A percentile compares a stretch with the other conserved stretches of the same genome.
These are phyloP conservation scores for Coniella vitis DNA, from an alignment of 2,329 filamentous ascomycete species.

Conservation along the genomic window DNA sequence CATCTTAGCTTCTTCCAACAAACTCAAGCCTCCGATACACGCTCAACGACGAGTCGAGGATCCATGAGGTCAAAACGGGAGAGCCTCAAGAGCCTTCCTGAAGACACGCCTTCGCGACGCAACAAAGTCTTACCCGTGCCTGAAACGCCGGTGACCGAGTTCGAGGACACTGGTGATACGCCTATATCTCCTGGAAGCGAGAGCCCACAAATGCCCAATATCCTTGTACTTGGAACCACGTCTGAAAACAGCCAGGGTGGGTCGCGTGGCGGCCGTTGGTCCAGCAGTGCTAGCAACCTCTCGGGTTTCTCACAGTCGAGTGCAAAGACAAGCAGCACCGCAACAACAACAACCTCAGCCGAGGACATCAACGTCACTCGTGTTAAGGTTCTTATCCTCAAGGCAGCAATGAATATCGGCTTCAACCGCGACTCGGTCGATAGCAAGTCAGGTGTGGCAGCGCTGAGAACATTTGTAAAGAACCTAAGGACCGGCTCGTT, in stretches of 20 bases:
- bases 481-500: slow-evolving; percentile 71
- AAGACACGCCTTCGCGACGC: slow-evolving; percentile 33
- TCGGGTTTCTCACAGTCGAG: slow-evolving; percentile 72
- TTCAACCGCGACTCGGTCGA: slow-evolving; percentile 54
- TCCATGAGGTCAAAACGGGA: slow-evolving; percentile 46
- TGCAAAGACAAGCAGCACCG: slow-evolving; percentile 60
- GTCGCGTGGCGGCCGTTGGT: slow-evolving; percentile 62
- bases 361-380: slow-evolving; percentile 74
- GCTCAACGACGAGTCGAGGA: slow-evolving; percentile 37
- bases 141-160: slow-evolving; percentile 91
- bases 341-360: slow-evolving; percentile 58
- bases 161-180: slow-evolving; percentile 89
- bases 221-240: slow-evolving; percentile 73
- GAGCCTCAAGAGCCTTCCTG: slow-evolving; percentile 41
- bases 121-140: slow-evolving; percentile 51
- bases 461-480: slow-evolving; percentile 70
- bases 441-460: slow-evolving; percentile 35
- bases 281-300: slow-evolving; percentile 70
- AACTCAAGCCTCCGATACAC: slow-evolving; percentile 31
- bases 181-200: slow-evolving; percentile 75
- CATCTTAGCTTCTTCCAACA: slow-evolving; percentile 65
- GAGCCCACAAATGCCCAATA: slow-evolving; percentile 72
- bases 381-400: slow-evolving; percentile 72
- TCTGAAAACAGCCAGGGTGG: slow-evolving; percentile 38
- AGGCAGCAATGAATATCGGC: slow-evolving; percentile 79